Evolutionary conservation across 208 protist species (phyloP).

Genomic region (Trypanosomatidae sp.): DNA sequence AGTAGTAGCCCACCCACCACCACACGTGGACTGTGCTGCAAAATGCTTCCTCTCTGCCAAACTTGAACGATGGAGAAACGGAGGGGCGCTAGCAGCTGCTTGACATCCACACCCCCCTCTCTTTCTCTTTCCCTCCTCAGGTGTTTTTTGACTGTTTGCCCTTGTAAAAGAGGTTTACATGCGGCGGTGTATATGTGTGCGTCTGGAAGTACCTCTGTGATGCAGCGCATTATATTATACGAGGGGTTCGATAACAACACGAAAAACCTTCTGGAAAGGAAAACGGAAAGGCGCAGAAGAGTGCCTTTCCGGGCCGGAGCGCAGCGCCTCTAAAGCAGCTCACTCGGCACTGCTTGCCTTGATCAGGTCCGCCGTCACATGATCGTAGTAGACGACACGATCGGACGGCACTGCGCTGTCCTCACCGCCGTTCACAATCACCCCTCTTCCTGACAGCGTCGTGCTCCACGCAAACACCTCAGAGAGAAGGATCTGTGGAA

Average conservation of each 20-base stretch:
- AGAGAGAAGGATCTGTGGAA: conserved; percentile 52
- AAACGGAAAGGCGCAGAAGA: not conserved
- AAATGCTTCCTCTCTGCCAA: not conserved
- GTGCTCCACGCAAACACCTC: conserved; percentile 32
- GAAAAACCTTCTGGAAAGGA: not conserved
- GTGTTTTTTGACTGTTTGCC: not conserved
- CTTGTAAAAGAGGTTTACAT: not conserved
- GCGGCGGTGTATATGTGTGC: not conserved
- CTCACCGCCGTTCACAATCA: conserved; percentile 61
- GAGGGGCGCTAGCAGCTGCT: not conserved
- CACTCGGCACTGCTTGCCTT: conserved; percentile 48
- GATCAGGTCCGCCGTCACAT: conserved; percentile 82
- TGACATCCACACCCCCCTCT: not conserved
- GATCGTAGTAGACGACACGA: conserved; percentile 68
- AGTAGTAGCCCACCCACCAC: not conserved
- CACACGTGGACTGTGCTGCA: not conserved
- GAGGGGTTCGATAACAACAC: not conserved
- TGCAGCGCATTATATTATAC: not conserved
- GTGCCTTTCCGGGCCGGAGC: not conserved
- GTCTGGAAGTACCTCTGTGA: not conserved
- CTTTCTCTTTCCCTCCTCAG: not conserved
- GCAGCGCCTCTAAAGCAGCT: not conserved
- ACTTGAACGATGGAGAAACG: not conserved
- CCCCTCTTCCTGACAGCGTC: conserved; percentile 29
- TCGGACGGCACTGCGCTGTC: conserved; percentile 47